Evolutionary conservation across 192 early-diverging fungal genomes (phyloP).

Genomic region (Chytriomyces confervae): DNA sequence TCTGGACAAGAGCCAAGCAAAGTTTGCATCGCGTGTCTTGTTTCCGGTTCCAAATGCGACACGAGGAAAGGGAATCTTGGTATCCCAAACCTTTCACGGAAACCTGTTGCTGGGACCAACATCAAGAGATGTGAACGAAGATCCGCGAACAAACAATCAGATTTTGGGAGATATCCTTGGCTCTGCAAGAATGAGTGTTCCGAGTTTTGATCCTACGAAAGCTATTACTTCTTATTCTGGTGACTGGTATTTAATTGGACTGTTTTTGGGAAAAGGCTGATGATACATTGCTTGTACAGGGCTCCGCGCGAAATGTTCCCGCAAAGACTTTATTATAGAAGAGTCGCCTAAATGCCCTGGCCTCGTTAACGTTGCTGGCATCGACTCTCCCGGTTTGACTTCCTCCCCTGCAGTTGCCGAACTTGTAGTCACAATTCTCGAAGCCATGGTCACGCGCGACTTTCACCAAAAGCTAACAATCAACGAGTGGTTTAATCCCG

Average conservation of each 20-base stretch:
- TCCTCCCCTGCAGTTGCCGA: conserved; percentile 50
- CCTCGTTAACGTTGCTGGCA: conserved; percentile 59
- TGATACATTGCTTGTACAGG: conserved; percentile 16
- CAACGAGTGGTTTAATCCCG: conserved; percentile 41
- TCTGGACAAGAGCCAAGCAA: conserved; percentile 47
- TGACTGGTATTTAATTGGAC: neutral
- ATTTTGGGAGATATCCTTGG: conserved; percentile 46
- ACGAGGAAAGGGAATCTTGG: conserved; percentile 57
- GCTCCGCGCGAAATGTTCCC: conserved; percentile 48
- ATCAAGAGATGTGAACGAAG: conserved; percentile 47
- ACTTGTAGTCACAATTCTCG: conserved; percentile 41
- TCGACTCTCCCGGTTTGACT: conserved; percentile 58
- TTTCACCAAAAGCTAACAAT: neutral
- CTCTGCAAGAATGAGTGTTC: conserved; percentile 38
- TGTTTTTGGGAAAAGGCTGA: too few relatives aligned
- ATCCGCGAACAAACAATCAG: conserved; percentile 37
- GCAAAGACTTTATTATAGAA: conserved; percentile 58
- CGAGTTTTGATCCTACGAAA: conserved; percentile 46
- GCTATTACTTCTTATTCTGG: conserved; percentile 55
- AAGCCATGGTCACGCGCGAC: neutral
- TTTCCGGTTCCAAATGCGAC: conserved; percentile 50
- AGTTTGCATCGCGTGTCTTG: conserved; percentile 43
- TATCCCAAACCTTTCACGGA: conserved; percentile 52
- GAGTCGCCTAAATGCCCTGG: conserved; percentile 21
- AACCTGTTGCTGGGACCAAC: conserved; percentile 58